phyloP scores from a whole-genome alignment of 164 flowering plant species.

The Tetrastigma voinierianum region DNA sequence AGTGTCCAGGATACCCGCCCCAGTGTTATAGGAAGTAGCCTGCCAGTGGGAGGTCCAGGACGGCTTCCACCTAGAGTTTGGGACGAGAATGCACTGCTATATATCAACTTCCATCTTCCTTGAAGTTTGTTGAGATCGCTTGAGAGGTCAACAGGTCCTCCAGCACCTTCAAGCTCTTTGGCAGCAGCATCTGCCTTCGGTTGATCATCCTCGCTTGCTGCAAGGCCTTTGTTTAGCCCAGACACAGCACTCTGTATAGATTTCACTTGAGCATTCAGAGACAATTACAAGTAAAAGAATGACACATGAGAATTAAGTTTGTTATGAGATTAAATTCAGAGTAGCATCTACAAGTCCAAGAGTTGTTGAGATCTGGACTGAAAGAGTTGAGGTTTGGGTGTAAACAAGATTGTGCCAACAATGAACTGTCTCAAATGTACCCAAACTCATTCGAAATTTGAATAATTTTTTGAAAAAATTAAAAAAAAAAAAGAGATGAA shows the following conservation, averaged over 20 bases:
- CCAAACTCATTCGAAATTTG: too few species aligned
- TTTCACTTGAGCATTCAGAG: not conserved
- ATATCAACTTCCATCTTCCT: slow-evolving; percentile 88
- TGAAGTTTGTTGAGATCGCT: slow-evolving; percentile 72
- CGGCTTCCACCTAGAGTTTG: slow-evolving; percentile 96
- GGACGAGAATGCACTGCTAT: slow-evolving; percentile 94
- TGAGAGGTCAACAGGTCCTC: slow-evolving; percentile 77
- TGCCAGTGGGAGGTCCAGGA: slow-evolving; percentile 91
- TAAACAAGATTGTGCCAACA: not conserved
- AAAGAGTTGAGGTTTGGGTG: not conserved
- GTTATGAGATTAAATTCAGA: not conserved
- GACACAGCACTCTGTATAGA: slow-evolving; percentile 80
- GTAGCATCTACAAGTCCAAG: not conserved
- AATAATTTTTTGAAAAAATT: too few species aligned
- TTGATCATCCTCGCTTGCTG: slow-evolving; percentile 74
- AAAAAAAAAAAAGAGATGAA: too few species aligned
- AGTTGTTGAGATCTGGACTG: not conserved
- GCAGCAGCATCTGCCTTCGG: slow-evolving; percentile 78
- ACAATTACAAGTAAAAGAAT: too few species aligned
- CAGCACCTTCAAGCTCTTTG: slow-evolving; percentile 71
- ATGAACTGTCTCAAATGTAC: not conserved
- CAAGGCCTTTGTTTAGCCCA: slow-evolving; percentile 92
- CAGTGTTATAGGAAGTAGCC: slow-evolving; percentile 88
- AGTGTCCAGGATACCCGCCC: slow-evolving; percentile 60
- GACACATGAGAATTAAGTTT: too few species aligned